A percentile compares a stretch with the other conserved stretches of the same genome.
Conservation (phyloP, 371 early-diverging fungal genomes). For the Syncephalastrum monosporum region DNA sequence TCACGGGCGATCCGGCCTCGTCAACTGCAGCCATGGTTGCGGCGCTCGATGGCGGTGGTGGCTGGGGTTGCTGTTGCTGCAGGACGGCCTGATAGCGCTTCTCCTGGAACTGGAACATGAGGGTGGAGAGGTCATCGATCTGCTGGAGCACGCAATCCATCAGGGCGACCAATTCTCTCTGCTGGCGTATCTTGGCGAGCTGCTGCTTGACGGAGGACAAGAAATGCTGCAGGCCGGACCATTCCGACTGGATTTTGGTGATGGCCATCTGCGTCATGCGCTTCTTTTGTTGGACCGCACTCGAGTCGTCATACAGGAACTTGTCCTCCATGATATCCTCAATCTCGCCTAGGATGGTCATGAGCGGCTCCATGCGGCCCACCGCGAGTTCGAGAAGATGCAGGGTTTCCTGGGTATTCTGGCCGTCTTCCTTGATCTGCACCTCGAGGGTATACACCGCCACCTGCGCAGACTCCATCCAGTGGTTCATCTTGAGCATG, state of each 20-base stretch:
- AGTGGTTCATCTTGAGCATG: constrained; percentile 33
- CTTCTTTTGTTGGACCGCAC: constrained; percentile 10
- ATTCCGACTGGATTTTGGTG: constrained; percentile 47
- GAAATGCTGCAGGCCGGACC: constrained; percentile 49
- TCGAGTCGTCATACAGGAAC: constrained; percentile 26
- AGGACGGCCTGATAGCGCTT: constrained; percentile 28
- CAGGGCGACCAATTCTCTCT: constrained; percentile 16
- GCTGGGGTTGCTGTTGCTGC: constrained; percentile 12
- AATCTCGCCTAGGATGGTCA: constrained; percentile 47
- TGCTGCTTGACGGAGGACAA: constrained; percentile 35
- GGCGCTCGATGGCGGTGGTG: constrained; percentile 3
- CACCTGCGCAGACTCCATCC: constrained; percentile 56
- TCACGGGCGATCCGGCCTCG: constrained; percentile 11
- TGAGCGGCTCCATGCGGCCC: constrained; percentile 48
- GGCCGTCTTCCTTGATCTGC: constrained; percentile 37
- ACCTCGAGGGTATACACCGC: constrained; percentile 53
- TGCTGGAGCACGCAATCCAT: constrained; percentile 33
- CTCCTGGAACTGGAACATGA: constrained; percentile 49
- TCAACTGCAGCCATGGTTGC: neutral
- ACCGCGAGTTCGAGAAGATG: constrained; percentile 39
- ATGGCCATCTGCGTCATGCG: constrained; percentile 20
- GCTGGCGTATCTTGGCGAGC: constrained; percentile 18
- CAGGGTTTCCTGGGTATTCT: constrained; percentile 28
- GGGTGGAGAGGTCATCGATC: constrained; percentile 38
- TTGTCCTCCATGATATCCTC: constrained; percentile 38